These are phyloP conservation scores for Pestalotiopsis sp. DNA, from an alignment of 2,329 filamentous ascomycete genomes.

Conservation along the genomic window DNA sequence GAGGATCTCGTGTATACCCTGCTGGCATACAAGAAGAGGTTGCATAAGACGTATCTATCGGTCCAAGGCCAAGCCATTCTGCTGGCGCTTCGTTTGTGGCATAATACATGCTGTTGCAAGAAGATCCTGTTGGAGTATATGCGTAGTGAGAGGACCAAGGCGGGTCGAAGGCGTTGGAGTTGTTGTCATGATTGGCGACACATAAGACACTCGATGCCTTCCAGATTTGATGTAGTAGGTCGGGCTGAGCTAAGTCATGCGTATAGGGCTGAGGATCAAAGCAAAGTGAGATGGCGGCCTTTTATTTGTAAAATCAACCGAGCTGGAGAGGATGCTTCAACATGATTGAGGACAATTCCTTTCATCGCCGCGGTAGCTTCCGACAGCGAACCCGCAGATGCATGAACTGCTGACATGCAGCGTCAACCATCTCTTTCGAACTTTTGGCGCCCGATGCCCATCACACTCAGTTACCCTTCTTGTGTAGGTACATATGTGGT, in stretches of 20 bases:
- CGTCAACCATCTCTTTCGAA: no score
- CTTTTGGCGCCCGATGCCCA: no score
- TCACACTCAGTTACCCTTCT: no score
- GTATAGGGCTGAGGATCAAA: no score
- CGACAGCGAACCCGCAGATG: no score
- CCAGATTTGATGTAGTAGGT: neutral
- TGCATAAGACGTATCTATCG: neutral
- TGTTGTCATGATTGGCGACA: neutral
- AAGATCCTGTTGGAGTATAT: neutral
- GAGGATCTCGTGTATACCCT: neutral
- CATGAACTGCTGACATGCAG: no score
- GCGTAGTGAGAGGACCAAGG: neutral
- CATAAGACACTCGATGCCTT: neutral
- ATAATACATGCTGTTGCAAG: neutral
- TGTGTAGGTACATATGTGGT: no score
- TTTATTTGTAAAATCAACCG: no score
- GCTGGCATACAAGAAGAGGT: neutral
- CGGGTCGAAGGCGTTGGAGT: neutral
- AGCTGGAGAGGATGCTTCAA: no score
- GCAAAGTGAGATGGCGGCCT: no score
- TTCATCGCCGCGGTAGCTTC: no score
- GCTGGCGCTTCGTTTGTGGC: neutral
- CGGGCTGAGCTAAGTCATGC: neutral
- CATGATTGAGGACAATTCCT: no score
- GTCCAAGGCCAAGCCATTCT: neutral